These are phyloP conservation scores for Rubia balearica DNA, from an alignment of 305 asterid species.

Conservation along the genomic window DNA sequence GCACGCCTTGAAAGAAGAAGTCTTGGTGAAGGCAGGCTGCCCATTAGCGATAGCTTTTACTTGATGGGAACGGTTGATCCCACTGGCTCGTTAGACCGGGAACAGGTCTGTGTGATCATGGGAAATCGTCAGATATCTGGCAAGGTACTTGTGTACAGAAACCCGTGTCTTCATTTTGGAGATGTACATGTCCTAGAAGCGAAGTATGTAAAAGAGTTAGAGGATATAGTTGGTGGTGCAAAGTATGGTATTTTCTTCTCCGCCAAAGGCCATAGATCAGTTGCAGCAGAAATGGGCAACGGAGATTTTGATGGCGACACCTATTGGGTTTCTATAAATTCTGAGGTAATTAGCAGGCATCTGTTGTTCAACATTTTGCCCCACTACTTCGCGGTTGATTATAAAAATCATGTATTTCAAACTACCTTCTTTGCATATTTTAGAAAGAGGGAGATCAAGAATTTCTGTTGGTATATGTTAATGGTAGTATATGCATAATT, in stretches of 20 bases:
- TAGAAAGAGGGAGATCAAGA: not conserved
- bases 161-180: slow-evolving; percentile 87
- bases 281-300: slow-evolving; percentile 74
- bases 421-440: not conserved
- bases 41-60: slow-evolving; percentile 65
- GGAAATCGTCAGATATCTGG: slow-evolving; percentile 73
- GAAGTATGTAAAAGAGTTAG: slow-evolving; percentile 48
- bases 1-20: slow-evolving; percentile 32
- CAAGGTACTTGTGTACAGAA: slow-evolving; percentile 69
- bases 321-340: slow-evolving; percentile 79
- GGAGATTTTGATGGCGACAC: slow-evolving; percentile 91
- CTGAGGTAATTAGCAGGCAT: slow-evolving; percentile 46
- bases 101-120: slow-evolving; percentile 72
- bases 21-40: slow-evolving; percentile 57
- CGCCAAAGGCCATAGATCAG: slow-evolving; percentile 61
- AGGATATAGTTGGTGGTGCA: slow-evolving; percentile 62
- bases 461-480: not conserved
- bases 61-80: slow-evolving; percentile 94
- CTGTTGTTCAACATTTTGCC: not conserved
- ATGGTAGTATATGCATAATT: not conserved
- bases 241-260: slow-evolving; percentile 84
- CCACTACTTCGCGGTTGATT: not conserved
- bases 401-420: not conserved
- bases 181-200: slow-evolving; percentile 67
- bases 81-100: slow-evolving; percentile 42